phyloP scores from a whole-genome alignment of 1,139 yeast species.

The Kurtzmaniella quercitrusa region DNA sequence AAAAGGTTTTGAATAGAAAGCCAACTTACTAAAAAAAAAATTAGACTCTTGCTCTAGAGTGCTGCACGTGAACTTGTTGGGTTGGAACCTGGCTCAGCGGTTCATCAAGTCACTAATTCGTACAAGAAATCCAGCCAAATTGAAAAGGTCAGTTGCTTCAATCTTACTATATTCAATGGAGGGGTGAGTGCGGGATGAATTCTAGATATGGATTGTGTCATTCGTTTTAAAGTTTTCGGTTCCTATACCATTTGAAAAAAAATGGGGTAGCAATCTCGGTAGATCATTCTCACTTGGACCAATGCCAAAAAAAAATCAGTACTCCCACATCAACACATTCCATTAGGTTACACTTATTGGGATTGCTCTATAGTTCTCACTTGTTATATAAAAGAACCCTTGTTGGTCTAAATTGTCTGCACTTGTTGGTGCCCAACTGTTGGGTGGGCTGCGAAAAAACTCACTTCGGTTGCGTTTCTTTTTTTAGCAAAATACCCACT shows the following conservation, averaged over 20 bases:
- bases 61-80: slow-evolving; percentile 3
- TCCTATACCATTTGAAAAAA: neutral
- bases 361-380: too few relatives aligned
- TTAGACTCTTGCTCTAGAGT: neutral
- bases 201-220: neutral
- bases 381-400: neutral
- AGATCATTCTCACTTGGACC: too few relatives aligned
- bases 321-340: too few relatives aligned
- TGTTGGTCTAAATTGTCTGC: neutral
- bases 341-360: too few relatives aligned
- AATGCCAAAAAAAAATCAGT: too few relatives aligned
- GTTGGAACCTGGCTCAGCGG: neutral
- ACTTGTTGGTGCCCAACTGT: neutral
- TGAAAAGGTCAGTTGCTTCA: neutral
- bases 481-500: neutral
- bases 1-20: neutral
- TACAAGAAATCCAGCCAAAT: neutral
- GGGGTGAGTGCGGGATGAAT: neutral
- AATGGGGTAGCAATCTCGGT: neutral
- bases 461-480: neutral
- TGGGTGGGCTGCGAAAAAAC: slow-evolving; percentile 2
- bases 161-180: neutral
- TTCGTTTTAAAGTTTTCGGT: neutral
- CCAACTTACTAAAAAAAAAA: neutral
- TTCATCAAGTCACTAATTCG: too few relatives aligned